Base-by-base conservation (phyloP, 2,329 filamentous ascomycete genomes). In the Shiraia sp. region DNA sequence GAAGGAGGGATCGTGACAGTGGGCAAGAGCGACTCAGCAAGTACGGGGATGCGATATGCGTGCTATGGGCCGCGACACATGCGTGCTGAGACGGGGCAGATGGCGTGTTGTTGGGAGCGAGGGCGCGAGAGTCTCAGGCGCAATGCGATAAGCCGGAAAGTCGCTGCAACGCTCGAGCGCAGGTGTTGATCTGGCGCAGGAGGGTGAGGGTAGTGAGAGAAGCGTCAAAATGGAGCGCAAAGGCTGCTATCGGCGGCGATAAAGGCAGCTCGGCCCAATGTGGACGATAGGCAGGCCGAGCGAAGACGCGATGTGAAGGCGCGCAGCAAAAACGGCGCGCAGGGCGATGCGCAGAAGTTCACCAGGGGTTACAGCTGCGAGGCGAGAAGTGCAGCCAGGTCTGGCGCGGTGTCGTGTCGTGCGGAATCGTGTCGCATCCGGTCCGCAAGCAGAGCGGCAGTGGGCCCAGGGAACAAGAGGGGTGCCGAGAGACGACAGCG, bases 341-440 rank as follows among this genome's bases (percentile, higher is more conserved):
- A 41, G 43, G 40, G 46, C 49, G 45, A 43, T 32, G 61, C 53
- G 59, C 60, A 48, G 43, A 51, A 52, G 46, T 49, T 53, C 49
- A 59, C 44, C 33, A 49, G 37, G 36, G 52, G 39, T n/a, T 22
- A 8, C 39, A 16, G 29, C 43, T 40, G 48, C 32, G 40, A 45
- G 36, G 22, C 32, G 46, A 42, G 42, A 48, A 34, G 44, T 51
- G 53, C 46, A 35, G 49, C 48, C 27, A 42, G 47, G 45, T 47
- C 48, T 50, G 57, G 57, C 54, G 60, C 58, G 53, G 57, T 45
- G 52, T 50, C 40, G 45, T 49, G 49, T 51, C 32, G 55, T 47
- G 54, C 48, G 42, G 39, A 45, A 45, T 57, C 57, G 52, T 65
- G 61, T 65, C 63, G 65, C 65, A 68, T 66, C 51, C 56, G 63